Base-by-base conservation (phyloP, 352 stramenopile species). In the Phytophthora podocarpi region DNA sequence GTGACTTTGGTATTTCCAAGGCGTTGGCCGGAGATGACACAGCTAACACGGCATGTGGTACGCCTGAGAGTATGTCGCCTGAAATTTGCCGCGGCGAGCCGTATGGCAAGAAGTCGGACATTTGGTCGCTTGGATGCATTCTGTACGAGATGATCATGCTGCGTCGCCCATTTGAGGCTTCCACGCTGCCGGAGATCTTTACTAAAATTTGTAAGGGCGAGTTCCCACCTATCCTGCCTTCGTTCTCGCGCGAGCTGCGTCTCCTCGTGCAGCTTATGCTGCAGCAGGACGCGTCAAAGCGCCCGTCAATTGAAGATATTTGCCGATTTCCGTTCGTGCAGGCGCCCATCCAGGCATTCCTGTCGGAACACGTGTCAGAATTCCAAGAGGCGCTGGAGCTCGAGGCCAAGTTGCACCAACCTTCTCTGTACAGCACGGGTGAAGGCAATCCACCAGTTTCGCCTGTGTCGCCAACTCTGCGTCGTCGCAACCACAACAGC, bases 131-230 rank as follows among this genome's bases (percentile, higher is more conserved):
- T 13, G 88, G 88, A 13, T 96, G 88, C 60, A 90, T 96, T 20
- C 39, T 96, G 55, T 96, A 96, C 68, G 88, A 96, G 54, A 93
- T 95, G 85, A 89, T 91, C 62, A 96, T 95, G 84, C 73, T 94
- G 40, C 80, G 82, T 43, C 82, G 86, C 16, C 85, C 88, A 10
- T 96, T 96, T 48, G 85, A 96, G 56, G 87, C 83, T 15, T 84
- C 80, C 11, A 95, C 79, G 28, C 58, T 96, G 26, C 81, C 77
- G 0, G 86, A 94, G 30, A 93, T 96, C 60, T 94, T 96, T 53
- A 87, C 78, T 34, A 95, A 96, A 64, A 96, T 96, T 52, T 93
- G 84, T 65, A 92, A 89, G 57, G 87, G 88, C 18, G 84, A 95
- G 10, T 96, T 94, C 46, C 82, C 82, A 26, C 84, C 88, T 0